Conservation (phyloP, 1,284 basidiomycete species). For the Malassezia nana region DNA sequence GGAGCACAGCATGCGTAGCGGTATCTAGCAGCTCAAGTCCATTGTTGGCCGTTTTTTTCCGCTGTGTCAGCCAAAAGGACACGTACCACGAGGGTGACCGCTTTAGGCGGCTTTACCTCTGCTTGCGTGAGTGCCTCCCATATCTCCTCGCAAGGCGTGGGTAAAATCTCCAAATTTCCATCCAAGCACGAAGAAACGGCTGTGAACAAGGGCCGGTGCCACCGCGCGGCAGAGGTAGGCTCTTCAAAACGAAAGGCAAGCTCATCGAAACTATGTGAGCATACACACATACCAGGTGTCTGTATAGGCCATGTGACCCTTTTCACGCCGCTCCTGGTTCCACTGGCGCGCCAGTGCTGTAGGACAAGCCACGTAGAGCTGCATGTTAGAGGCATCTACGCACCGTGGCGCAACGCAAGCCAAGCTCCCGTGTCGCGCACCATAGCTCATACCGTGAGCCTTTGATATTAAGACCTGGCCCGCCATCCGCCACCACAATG, state of each 20-base stretch:
- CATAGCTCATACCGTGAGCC: conserved; percentile 91
- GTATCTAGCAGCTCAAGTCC: conserved; percentile 49
- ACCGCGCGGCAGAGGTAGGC: conserved; percentile 88
- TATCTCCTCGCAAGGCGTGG: conserved; percentile 62
- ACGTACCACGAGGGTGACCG: conserved; percentile 57
- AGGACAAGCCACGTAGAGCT: conserved; percentile 61
- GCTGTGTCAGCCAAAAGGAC: not conserved
- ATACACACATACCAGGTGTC: conserved; percentile 57
- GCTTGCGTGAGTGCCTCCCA: conserved; percentile 73
- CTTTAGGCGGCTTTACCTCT: conserved; percentile 68
- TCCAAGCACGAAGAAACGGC: conserved; percentile 40
- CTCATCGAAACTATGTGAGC: conserved; percentile 74
- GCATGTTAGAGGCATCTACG: conserved; percentile 47
- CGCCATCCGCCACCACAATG: conserved; percentile 70
- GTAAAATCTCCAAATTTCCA: conserved; percentile 19
- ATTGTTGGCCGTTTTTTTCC: conserved; percentile 46
- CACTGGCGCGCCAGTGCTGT: conserved; percentile 53
- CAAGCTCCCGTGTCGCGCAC: conserved; percentile 80
- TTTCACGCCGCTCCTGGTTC: conserved; percentile 56
- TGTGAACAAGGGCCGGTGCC: conserved; percentile 88
- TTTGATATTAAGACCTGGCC: conserved; percentile 87
- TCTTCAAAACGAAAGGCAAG: conserved; percentile 84
- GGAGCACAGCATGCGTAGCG: conserved; percentile 30
- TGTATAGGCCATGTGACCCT: conserved; percentile 36
- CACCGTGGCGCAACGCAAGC: conserved; percentile 76